Evolutionary conservation across 768 basidiomycete species (phyloP).

Genomic region (Auriculariales sp.): DNA sequence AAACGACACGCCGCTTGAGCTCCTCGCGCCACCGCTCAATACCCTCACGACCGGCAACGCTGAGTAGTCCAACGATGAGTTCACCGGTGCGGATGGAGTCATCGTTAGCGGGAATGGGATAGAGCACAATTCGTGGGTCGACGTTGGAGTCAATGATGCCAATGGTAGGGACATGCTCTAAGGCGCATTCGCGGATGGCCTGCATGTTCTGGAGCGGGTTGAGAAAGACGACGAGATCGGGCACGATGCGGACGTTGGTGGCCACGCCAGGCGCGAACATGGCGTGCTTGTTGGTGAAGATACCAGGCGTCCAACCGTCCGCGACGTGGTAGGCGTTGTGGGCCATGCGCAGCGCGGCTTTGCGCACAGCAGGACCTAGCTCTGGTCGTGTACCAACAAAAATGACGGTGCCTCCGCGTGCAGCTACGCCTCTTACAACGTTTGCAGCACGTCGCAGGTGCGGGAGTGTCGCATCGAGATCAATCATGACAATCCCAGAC

Average conservation of each 20-base stretch:
- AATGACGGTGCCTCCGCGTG: conserved; percentile 68
- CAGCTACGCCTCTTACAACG: conserved; percentile 69
- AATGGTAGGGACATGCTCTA: conserved; percentile 82
- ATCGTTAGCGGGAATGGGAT: conserved; percentile 97
- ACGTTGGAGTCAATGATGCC: conserved; percentile 91
- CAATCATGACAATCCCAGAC: conserved; percentile 81
- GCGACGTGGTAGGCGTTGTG: conserved; percentile 72
- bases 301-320: conserved; percentile 90
- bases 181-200: conserved; percentile 84
- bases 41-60: conserved; percentile 73
- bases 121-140: conserved; percentile 93
- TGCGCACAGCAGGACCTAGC: conserved; percentile 55
- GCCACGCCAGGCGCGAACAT: conserved; percentile 51
- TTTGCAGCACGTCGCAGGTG: conserved; percentile 82
- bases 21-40: background rate
- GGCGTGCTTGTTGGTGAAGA: conserved; percentile 72
- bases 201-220: conserved; percentile 76
- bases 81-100: conserved; percentile 87
- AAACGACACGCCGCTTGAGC: background rate
- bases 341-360: conserved; percentile 68
- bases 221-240: conserved; percentile 83
- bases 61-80: conserved; percentile 76
- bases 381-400: conserved; percentile 84
- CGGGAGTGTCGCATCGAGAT: conserved; percentile 86
- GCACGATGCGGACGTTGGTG: conserved; percentile 41